Evolutionary conservation across 2,329 filamentous ascomycete species (phyloP).

Genomic region (Tympanopsis confertula): DNA sequence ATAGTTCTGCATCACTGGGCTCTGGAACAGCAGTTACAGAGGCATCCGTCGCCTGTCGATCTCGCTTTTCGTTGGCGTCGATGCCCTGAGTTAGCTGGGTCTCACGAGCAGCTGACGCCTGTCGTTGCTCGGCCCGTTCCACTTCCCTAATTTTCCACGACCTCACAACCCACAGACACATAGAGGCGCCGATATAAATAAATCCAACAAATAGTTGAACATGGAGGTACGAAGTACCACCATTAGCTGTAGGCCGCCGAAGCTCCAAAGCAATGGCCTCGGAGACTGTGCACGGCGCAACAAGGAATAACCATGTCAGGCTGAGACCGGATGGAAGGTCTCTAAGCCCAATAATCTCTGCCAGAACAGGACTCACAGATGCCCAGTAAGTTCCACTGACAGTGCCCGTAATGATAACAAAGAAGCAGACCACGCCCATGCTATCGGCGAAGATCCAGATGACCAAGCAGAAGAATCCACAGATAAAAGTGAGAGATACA

Average conservation of each 20-base stretch:
- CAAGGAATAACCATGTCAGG: constrained; percentile 61
- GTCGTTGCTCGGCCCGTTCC: constrained; percentile 12
- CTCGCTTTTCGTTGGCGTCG: too few relatives aligned
- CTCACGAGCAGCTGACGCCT: too few relatives aligned
- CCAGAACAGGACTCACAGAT: constrained; percentile 56
- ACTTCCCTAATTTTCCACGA: constrained; percentile 29
- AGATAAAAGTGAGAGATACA: constrained; percentile 48
- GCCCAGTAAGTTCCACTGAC: constrained; percentile 65
- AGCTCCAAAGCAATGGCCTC: constrained; percentile 53
- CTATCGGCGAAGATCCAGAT: constrained; percentile 63
- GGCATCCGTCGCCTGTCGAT: too few relatives aligned
- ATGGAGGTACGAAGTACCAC: constrained; percentile 29
- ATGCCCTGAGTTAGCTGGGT: too few relatives aligned
- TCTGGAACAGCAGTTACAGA: too few relatives aligned
- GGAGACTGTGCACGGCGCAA: constrained; percentile 59
- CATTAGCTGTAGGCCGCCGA: constrained; percentile 23
- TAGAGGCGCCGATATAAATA: constrained; percentile 43
- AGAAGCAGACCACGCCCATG: constrained; percentile 60
- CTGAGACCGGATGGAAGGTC: constrained; percentile 59
- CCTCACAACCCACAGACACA: constrained; percentile 30
- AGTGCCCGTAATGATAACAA: constrained; percentile 51
- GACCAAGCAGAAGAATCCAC: constrained; percentile 53
- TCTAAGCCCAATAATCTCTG: constrained; percentile 62
- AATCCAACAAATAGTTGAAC: constrained; percentile 47
- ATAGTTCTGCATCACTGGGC: too few relatives aligned